A percentile compares a stretch with the other conserved stretches of the same genome.
These are phyloP conservation scores for Codiaeum variegatum DNA, from an alignment of 441 rosid species.

Conservation along the genomic window DNA sequence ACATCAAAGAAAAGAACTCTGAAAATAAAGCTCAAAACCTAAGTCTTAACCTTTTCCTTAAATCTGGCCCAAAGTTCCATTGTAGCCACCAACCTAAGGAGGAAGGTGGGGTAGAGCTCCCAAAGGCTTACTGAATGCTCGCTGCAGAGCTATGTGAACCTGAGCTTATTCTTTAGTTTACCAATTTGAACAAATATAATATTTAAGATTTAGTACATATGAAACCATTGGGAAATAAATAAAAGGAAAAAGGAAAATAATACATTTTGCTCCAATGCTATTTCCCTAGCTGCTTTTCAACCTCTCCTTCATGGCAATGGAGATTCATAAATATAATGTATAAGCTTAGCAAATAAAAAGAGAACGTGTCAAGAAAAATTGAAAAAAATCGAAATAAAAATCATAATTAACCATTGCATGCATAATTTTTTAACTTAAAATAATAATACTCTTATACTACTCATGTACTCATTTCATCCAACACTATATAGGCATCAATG, in stretches of 20 bases:
- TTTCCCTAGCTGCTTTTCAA: slow-evolving; percentile 38
- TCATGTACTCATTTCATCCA: no score
- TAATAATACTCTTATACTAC: no score
- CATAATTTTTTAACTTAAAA: no score
- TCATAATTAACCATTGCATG: no score
- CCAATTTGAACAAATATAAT: slow-evolving; percentile 51
- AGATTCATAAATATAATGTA: slow-evolving; percentile 9
- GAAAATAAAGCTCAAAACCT: no score
- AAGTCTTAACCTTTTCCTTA: no score
- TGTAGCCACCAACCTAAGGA: no score
- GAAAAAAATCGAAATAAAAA: no score
- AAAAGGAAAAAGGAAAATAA: neutral
- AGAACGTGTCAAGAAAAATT: no score
- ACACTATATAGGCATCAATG: no score
- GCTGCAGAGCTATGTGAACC: slow-evolving; percentile 78
- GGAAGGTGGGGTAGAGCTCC: slow-evolving; percentile 96
- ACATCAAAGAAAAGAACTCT: no score
- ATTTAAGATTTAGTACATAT: neutral
- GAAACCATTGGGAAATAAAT: neutral
- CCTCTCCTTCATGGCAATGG: slow-evolving; percentile 33
- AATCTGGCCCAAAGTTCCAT: no score
- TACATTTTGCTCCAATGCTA: slow-evolving; percentile 76
- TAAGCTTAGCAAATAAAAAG: neutral
- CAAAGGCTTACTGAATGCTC: slow-evolving; percentile 78
- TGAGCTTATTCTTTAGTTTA: slow-evolving; percentile 75